phyloP scores from a whole-genome alignment of 2,329 filamentous ascomycete species.

The Fusarium veterinarium region DNA sequence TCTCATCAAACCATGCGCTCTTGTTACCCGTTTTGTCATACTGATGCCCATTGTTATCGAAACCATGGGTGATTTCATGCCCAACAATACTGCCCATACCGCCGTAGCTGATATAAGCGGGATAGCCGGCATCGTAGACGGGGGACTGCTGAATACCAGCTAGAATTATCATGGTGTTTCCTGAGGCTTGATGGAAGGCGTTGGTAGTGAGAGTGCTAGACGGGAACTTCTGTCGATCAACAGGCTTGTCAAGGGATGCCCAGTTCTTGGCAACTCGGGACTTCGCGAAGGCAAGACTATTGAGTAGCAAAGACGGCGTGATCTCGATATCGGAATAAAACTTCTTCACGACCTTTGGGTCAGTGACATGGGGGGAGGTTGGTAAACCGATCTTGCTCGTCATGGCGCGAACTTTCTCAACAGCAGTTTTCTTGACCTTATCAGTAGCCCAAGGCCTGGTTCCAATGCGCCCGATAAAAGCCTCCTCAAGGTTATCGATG shows the following conservation, averaged over 20 bases:
- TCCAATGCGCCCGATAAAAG: slow-evolving; percentile 70
- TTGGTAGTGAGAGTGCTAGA: slow-evolving; percentile 72
- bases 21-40: slow-evolving; percentile 74
- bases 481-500: slow-evolving; percentile 74
- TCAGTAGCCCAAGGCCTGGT: slow-evolving; percentile 73
- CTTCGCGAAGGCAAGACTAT: slow-evolving; percentile 61
- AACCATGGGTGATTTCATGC: slow-evolving; percentile 77
- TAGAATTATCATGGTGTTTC: slow-evolving; percentile 72
- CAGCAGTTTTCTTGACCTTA: slow-evolving; percentile 67
- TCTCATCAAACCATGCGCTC: slow-evolving; percentile 74
- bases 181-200: slow-evolving; percentile 72
- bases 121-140: slow-evolving; percentile 70
- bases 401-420: slow-evolving; percentile 74
- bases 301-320: slow-evolving; percentile 66
- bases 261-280: slow-evolving; percentile 63
- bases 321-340: slow-evolving; percentile 68
- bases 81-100: slow-evolving; percentile 74
- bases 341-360: slow-evolving; percentile 63
- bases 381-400: slow-evolving; percentile 76
- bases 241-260: slow-evolving; percentile 69
- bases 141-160: slow-evolving; percentile 75
- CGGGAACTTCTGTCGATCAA: slow-evolving; percentile 69
- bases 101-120: slow-evolving; percentile 74
- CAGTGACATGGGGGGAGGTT: slow-evolving; percentile 69
- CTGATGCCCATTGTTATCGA: slow-evolving; percentile 73